Evolutionary conservation across 441 rosid species (phyloP).

Genomic region (Metrosideros polymorpha): DNA sequence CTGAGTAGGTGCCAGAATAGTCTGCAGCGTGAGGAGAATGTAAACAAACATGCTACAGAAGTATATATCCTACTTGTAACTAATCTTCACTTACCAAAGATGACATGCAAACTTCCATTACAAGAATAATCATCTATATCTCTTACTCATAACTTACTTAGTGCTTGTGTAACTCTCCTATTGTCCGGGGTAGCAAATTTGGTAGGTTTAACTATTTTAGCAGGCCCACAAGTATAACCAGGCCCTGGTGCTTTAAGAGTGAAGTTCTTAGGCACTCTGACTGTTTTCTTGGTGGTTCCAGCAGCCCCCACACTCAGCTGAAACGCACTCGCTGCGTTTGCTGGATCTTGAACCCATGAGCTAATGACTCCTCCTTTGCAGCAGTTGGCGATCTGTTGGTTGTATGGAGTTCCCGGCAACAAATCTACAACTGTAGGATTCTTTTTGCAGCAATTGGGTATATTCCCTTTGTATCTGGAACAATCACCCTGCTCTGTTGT

Average conservation of each 20-base stretch:
- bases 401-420: conserved; percentile 72
- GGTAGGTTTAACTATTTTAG: conserved; percentile 39
- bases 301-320: conserved; percentile 67
- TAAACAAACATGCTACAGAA: neutral
- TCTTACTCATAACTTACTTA: conserved; percentile 40
- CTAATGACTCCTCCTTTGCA: conserved; percentile 78
- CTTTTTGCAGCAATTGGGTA: conserved; percentile 82
- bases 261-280: conserved; percentile 56
- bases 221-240: conserved; percentile 72
- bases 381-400: conserved; percentile 62
- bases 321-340: conserved; percentile 53
- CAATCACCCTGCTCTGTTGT: conserved; percentile 85
- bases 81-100: neutral
- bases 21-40: neutral
- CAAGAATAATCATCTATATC: neutral
- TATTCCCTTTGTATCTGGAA: conserved; percentile 62
- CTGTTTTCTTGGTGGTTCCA: conserved; percentile 64
- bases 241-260: conserved; percentile 72
- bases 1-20: neutral
- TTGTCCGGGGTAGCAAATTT: conserved; percentile 41
- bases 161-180: conserved; percentile 68
- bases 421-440: conserved; percentile 61
- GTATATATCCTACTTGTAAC: neutral
- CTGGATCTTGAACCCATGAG: conserved; percentile 68
- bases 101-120: neutral